Evolutionary conservation across 148 eudicot species (phyloP).

Genomic region (Cornus florida): DNA sequence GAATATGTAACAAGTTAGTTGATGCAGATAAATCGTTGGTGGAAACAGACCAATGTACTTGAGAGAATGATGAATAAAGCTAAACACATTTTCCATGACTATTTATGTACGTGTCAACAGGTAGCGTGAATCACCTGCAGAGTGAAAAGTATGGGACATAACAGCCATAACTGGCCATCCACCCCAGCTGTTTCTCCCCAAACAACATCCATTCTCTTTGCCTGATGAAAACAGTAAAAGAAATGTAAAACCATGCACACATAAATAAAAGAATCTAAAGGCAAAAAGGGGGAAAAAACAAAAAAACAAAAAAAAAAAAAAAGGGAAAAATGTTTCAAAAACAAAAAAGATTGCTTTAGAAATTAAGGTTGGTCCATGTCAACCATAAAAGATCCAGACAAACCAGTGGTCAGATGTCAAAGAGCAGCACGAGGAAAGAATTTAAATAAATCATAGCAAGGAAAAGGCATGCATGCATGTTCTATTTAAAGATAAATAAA

Average conservation of each 20-base stretch:
- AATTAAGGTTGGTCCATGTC: background rate
- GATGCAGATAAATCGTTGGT: too few relatives aligned
- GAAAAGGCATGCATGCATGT: background rate
- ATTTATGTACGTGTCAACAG: background rate
- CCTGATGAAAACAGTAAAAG: constrained; percentile 22
- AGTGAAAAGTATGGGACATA: constrained; percentile 50
- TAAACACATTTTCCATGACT: background rate
- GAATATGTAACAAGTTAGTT: too few relatives aligned
- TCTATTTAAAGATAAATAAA: too few relatives aligned
- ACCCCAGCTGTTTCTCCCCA: constrained; percentile 64
- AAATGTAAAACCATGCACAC: too few relatives aligned
- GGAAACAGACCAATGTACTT: too few relatives aligned
- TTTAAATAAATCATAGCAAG: background rate
- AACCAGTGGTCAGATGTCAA: background rate
- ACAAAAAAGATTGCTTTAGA: background rate
- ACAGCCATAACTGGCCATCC: constrained; percentile 46
- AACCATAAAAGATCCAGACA: background rate
- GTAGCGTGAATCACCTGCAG: constrained; percentile 37
- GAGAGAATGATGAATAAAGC: background rate
- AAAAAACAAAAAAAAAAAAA: too few relatives aligned
- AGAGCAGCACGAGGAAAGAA: background rate
- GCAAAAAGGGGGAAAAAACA: too few relatives aligned
- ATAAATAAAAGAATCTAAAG: background rate
- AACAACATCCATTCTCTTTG: constrained; percentile 58
- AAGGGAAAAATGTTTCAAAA: background rate